Percentiles rank a stretch among this genome's conserved stretches.
Evolutionary conservation across 2,329 filamentous ascomycete genomes (phyloP).

Genomic region (Verticillium nonalfalfae): DNA sequence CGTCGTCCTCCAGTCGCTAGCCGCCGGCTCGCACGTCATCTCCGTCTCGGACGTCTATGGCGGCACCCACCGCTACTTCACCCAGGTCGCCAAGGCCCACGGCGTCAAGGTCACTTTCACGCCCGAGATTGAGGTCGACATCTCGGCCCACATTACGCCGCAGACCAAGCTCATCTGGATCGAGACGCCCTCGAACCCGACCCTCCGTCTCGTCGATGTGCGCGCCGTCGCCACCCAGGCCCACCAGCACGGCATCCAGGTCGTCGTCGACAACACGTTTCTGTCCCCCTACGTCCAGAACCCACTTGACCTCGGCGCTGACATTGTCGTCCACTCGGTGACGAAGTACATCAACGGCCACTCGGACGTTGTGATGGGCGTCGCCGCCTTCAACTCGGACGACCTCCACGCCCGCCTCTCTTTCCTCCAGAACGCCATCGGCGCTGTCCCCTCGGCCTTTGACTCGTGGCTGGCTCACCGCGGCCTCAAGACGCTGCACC

Average conservation of each 20-base stretch:
- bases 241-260: constrained; percentile 81
- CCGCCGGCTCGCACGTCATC: constrained; percentile 86
- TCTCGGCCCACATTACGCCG: constrained; percentile 75
- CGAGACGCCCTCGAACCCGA: constrained; percentile 91
- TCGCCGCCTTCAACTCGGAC: constrained; percentile 88
- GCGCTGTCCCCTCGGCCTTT: constrained; percentile 88
- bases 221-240: constrained; percentile 75
- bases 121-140: constrained; percentile 83
- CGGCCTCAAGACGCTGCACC: constrained; percentile 91
- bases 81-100: constrained; percentile 90
- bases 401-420: constrained; percentile 68
- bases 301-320: constrained; percentile 88
- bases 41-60: constrained; percentile 98
- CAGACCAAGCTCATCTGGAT: constrained; percentile 97
- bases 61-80: constrained; percentile 97
- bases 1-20: constrained; percentile 86
- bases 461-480: constrained; percentile 98
- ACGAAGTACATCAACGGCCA: constrained; percentile 99
- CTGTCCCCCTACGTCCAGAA: constrained; percentile 95
- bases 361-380: constrained; percentile 94
- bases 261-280: constrained; percentile 99
- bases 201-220: constrained; percentile 88
- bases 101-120: constrained; percentile 94
- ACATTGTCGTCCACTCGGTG: constrained; percentile 94
- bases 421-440: constrained; percentile 97